Percentiles rank a stretch among this genome's conserved stretches.
These are phyloP conservation scores for Mangifera indica DNA, from an alignment of 345 rosid species.

Conservation along the genomic window DNA sequence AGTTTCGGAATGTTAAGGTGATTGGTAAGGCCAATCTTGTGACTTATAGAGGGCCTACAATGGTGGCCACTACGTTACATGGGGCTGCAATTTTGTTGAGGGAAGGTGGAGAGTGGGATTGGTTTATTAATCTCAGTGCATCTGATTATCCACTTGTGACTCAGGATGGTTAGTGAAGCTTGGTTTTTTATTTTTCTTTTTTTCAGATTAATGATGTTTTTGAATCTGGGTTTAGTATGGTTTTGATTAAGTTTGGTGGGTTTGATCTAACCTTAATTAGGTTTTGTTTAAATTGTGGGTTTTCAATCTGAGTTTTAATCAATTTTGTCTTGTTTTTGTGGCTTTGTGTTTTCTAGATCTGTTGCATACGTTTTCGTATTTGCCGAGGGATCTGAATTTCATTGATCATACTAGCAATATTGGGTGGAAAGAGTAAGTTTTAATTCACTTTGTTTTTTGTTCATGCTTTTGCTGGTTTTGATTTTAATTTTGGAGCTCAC, in stretches of 20 bases:
- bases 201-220: neutral
- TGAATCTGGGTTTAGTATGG: neutral
- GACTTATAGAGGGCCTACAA: slow-evolving; percentile 92
- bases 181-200: neutral
- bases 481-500: neutral
- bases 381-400: slow-evolving; percentile 95
- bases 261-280: no score
- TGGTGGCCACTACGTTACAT: slow-evolving; percentile 99
- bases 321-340: neutral
- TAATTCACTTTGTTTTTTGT: neutral
- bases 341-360: slow-evolving; percentile 58
- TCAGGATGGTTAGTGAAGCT: slow-evolving; percentile 67
- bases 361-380: slow-evolving; percentile 80
- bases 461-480: neutral
- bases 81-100: slow-evolving; percentile 90
- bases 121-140: slow-evolving; percentile 96
- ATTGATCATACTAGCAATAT: slow-evolving; percentile 97
- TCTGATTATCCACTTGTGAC: slow-evolving; percentile 96
- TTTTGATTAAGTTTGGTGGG: neutral
- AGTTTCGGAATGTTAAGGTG: slow-evolving; percentile 72
- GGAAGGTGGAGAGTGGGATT: slow-evolving; percentile 90
- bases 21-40: slow-evolving; percentile 84
- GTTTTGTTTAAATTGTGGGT: no score
- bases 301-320: neutral
- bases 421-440: slow-evolving; percentile 99